Evolutionary conservation across 768 basidiomycete genomes (phyloP), one percentile per base, ranked within the genome.

Genomic region (button mushroom (Agaricus bisporus)): DNA sequence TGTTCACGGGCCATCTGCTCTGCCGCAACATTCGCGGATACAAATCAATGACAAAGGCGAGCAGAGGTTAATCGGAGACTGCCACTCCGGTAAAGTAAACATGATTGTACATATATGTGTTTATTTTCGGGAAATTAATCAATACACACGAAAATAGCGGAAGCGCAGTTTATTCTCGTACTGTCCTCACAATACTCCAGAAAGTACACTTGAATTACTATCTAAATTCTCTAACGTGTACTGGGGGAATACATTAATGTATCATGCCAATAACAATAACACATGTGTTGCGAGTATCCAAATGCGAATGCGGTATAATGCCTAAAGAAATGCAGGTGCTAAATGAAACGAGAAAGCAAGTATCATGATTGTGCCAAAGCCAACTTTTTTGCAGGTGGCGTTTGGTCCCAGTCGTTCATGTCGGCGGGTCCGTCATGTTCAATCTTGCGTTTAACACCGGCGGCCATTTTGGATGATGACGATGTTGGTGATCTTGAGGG

Each of bases 361-460:
- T 22, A 28, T 56, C 57, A 58, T 56, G 61, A 59, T 53, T 58
- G 55, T 54, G 49, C 56, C 58, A 87, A 63, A 22, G 84, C 82
- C 48, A 82, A 55, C 66, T 84, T 88, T 73, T 90, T 90, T 61
- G 74, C 63, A 3, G 85, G 85, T 45, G 87, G 87, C 38, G 79
- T 83, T 49, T 73, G 74, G 50, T 72, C 73, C 49, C 62, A 70
- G 61, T 75, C 74, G 60, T 63, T 64, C 60, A 66, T 58, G 59
- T 68, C 43, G 18, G 25, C n/a, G 37, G 28, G 17, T 17, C 28
- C 52, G 51, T 71, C 66, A 49, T 66, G 62, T 61, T 79, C 81
- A 64, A 80, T 80, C 80, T 91, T 91, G 77, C 88, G 88, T 68
- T 91, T 91, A 55, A 74, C 74, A 57, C 86, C 81, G 58, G 70